Percentiles rank a stretch among this genome's conserved stretches.
These are phyloP conservation scores for Citrullus colocynthis DNA, from an alignment of 306 rosid species.

Conservation along the genomic window DNA sequence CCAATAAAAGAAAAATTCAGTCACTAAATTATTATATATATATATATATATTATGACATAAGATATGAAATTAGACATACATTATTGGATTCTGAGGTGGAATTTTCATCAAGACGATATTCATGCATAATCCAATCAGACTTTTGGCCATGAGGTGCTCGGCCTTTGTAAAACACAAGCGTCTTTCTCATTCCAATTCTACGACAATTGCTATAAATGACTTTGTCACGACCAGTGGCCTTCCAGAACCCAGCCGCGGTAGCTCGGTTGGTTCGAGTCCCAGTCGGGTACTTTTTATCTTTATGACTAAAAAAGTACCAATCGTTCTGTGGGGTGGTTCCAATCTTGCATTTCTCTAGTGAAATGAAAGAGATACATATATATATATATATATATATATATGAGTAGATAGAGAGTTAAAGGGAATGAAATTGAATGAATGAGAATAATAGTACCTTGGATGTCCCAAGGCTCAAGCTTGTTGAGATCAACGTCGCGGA, in stretches of 20 bases:
- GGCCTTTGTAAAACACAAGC: constrained; percentile 81
- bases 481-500: constrained; percentile 89
- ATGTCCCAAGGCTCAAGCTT: constrained; percentile 99
- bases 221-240: constrained; percentile 93
- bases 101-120: constrained; percentile 68
- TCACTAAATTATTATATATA: too few relatives aligned
- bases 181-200: constrained; percentile 96
- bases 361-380: too few relatives aligned
- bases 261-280: constrained; percentile 86
- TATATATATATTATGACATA: too few relatives aligned
- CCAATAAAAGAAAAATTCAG: too few relatives aligned
- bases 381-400: too few relatives aligned
- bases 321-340: constrained; percentile 90
- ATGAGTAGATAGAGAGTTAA: too few relatives aligned
- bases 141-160: constrained; percentile 91
- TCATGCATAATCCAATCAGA: constrained; percentile 99
- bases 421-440: background rate
- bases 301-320: constrained; percentile 98
- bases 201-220: constrained; percentile 46
- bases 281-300: constrained; percentile 94
- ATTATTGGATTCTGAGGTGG: constrained; percentile 14
- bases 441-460: constrained; percentile 36
- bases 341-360: constrained; percentile 67
- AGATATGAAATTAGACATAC: constrained; percentile 9
- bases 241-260: constrained; percentile 94